These are phyloP conservation scores for Botrytis pseudocinerea DNA, from an alignment of 2,329 filamentous ascomycete species.

Conservation along the genomic window DNA sequence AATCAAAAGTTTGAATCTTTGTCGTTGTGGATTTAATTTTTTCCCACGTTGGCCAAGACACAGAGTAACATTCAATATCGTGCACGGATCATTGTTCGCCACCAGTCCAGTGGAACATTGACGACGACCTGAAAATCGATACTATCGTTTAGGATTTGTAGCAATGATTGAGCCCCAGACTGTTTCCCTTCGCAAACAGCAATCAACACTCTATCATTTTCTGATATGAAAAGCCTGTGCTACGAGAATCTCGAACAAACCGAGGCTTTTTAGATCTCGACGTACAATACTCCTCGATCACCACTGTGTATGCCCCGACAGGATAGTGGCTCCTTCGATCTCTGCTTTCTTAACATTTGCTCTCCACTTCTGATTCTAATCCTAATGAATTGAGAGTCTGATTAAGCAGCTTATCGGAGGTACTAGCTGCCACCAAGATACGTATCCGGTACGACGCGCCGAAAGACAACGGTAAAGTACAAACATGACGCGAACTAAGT, in stretches of 20 bases:
- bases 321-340: neutral
- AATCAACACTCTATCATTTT: neutral
- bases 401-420: neutral
- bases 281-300: neutral
- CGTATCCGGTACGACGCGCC: neutral
- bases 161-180: neutral
- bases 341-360: neutral
- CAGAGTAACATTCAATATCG: neutral
- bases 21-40: neutral
- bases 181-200: neutral
- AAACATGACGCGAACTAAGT: conserved; percentile 13
- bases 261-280: neutral
- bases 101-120: neutral
- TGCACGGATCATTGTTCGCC: neutral
- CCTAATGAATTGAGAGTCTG: neutral
- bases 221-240: neutral
- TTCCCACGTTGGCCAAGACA: neutral
- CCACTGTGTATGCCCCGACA: neutral
- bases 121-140: neutral
- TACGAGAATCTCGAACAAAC: neutral
- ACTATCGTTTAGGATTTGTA: neutral
- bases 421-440: neutral
- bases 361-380: neutral
- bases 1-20: neutral
- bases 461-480: neutral